Evolutionary conservation across 768 basidiomycete genomes (phyloP), one percentile per base, ranked within the genome.

Genomic region (Rhodotorula taiwanensis): DNA sequence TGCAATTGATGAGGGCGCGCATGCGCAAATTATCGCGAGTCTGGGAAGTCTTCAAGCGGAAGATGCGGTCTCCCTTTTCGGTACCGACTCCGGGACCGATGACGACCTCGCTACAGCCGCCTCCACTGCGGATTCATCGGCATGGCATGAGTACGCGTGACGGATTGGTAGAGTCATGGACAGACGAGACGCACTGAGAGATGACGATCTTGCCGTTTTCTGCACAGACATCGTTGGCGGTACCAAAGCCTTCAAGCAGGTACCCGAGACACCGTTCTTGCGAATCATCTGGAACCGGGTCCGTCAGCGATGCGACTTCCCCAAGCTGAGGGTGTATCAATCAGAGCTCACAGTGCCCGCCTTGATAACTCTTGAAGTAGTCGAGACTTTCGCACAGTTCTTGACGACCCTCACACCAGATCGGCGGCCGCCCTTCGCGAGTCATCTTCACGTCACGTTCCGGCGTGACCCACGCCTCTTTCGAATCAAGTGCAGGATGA

Each of bases 311-410:
- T 39, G 25, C n/a, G 10, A 31, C 2, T 3, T 16, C 18, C n/a
- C 6, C 13, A 8, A 18, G 28, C 18, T 1, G 27, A 42, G 21
- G 20, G 28, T 21, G 27, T 7, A 30, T 10, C 5, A 20, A 18
- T 14, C 41, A 33, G 18, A 27, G 54, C 47, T 25, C 39, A 61
- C 60, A 69, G 23, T 69, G 67, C 1, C 67, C 67, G n/a, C 67
- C 67, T 45, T 69, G 67, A 9, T 64, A 69, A 0, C 42, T n/a
- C 30, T 55, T 51, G 60, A 47, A 69, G 43, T 69, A 69, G 9
- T 52, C 45, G 0, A 69, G 25, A 9, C 41, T 52, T 53, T 69
- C 67, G 58, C 67, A 69, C 25, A 69, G 36, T 52, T 69, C 67
- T 50, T 69, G 67, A 23, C 67, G 31, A 0, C 63, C 58, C 54